Conservation (phyloP, 306 rosid species). For the Vicia faba region DNA sequence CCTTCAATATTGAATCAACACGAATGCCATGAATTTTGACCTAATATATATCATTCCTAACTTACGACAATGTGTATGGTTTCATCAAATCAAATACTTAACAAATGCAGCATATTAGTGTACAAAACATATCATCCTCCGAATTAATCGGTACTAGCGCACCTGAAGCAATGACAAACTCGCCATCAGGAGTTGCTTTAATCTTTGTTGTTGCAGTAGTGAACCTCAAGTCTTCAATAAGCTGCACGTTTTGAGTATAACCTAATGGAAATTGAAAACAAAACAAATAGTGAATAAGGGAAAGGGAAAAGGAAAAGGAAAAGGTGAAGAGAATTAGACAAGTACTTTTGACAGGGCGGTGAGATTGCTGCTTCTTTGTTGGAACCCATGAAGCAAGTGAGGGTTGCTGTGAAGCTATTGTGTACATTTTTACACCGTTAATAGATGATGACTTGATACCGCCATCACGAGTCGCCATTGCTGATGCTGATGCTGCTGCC, state of each 20-base stretch:
- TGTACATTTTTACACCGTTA: slow-evolving; percentile 76
- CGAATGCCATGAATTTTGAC: neutral
- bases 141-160: neutral
- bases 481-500: slow-evolving; percentile 25
- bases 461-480: slow-evolving; percentile 71
- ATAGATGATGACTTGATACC: slow-evolving; percentile 69
- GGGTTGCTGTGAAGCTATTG: slow-evolving; percentile 77
- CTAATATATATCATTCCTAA: slow-evolving; percentile 9
- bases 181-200: slow-evolving; percentile 85
- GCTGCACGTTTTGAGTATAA: slow-evolving; percentile 64
- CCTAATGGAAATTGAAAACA: slow-evolving; percentile 43
- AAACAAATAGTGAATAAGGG: slow-evolving; percentile 8
- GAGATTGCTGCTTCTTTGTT: slow-evolving; percentile 64
- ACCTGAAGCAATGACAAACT: slow-evolving; percentile 75
- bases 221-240: slow-evolving; percentile 79
- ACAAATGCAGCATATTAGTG: no score
- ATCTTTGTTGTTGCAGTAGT: slow-evolving; percentile 83
- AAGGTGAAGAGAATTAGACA: neutral
- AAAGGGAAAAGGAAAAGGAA: neutral
- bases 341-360: slow-evolving; percentile 63
- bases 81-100: slow-evolving; percentile 13
- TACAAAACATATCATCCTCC: no score
- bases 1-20: slow-evolving; percentile 51
- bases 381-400: slow-evolving; percentile 73
- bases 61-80: neutral